Conservation (phyloP, 148 eudicot species). For the Rhododendron vialii region DNA sequence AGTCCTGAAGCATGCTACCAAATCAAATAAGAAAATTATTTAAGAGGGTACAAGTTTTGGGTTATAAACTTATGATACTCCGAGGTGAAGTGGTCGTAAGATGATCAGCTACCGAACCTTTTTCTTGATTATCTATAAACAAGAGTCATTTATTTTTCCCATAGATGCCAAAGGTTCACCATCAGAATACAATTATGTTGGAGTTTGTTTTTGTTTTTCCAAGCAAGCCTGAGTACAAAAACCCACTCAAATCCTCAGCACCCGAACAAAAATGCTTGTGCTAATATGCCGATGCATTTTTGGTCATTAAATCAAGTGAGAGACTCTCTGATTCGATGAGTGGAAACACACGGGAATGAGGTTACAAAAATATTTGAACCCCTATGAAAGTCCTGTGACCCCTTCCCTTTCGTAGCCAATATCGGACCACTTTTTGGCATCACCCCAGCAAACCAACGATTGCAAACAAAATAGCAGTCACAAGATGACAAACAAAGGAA, state of each 20-base stretch:
- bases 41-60: neutral
- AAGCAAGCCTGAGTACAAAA: neutral
- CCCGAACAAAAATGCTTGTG: neutral
- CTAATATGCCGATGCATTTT: neutral
- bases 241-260: neutral
- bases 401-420: conserved; percentile 7
- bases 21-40: conserved; percentile 5
- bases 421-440: conserved; percentile 14
- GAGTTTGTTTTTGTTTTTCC: neutral
- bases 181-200: no score
- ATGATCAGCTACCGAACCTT: neutral
- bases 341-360: neutral
- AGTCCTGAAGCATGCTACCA: conserved; percentile 11
- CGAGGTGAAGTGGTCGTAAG: neutral
- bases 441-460: neutral
- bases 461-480: conserved; percentile 15
- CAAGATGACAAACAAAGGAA: conserved; percentile 35
- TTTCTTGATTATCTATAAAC: neutral
- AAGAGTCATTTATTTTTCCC: no score
- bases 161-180: neutral
- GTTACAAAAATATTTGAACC: neutral
- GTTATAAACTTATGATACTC: neutral
- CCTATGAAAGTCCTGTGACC: neutral
- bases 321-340: no score
- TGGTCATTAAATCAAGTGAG: no score